These are phyloP conservation scores for Debaryomycetaceae sp. DNA, from an alignment of 1,139 yeast species.

Conservation along the genomic window DNA sequence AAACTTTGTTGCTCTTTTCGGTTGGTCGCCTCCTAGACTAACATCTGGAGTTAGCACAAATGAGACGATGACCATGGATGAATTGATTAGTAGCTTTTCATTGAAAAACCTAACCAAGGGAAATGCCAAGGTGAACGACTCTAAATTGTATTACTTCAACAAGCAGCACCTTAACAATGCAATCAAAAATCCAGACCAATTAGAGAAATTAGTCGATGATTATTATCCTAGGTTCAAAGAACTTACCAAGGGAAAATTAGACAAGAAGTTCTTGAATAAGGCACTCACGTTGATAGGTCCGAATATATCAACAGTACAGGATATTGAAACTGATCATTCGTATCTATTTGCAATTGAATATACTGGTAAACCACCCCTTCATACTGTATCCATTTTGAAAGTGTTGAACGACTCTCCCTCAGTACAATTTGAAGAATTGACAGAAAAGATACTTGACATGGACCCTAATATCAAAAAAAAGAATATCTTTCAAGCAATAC, in stretches of 20 bases:
- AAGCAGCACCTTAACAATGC: constrained; percentile 53
- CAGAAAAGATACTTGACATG: constrained; percentile 12
- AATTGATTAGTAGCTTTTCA: constrained; percentile 49
- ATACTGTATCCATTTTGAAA: constrained; percentile 10
- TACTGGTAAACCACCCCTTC: constrained; percentile 10
- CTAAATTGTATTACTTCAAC: constrained; percentile 73
- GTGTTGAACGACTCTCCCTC: constrained; percentile 5
- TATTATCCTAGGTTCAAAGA: constrained; percentile 19
- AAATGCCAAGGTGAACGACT: constrained; percentile 84
- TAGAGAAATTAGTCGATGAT: constrained; percentile 30
- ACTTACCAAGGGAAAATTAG: constrained; percentile 13
- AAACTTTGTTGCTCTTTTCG: constrained; percentile 86
- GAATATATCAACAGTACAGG: constrained; percentile 45
- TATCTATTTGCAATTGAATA: constrained; percentile 50
- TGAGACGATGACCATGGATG: constrained; percentile 59
- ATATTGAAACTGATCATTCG: constrained; percentile 41
- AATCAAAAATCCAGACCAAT: constrained; percentile 29
- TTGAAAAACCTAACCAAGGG: constrained; percentile 82
- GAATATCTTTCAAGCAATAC: constrained; percentile 54
- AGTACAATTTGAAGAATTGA: constrained; percentile 8
- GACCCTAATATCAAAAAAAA: constrained; percentile 33
- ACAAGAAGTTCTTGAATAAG: constrained; percentile 18
- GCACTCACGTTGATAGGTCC: constrained; percentile 33
- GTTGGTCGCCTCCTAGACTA: constrained; percentile 83
- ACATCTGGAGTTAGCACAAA: constrained; percentile 46